Conservation (phyloP, 2,329 filamentous ascomycete species). For the Colletotrichum endophyticum region DNA sequence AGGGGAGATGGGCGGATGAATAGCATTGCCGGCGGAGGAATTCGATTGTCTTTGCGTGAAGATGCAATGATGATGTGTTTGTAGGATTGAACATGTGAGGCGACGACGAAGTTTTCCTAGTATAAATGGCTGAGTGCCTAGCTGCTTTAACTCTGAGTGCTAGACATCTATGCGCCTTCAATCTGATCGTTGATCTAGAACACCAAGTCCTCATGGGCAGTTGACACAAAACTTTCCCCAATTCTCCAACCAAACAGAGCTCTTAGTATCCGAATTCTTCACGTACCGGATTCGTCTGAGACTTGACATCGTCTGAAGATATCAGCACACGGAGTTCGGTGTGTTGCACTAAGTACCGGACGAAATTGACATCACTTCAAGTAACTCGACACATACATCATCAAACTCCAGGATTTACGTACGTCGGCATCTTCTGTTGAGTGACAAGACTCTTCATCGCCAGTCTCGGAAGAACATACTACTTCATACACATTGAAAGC, state of each 20-base stretch:
- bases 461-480: fast-evolving
- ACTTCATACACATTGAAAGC: background rate
- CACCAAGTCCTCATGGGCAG: background rate
- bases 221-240: background rate
- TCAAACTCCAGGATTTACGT: background rate
- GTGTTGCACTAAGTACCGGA: background rate
- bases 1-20: background rate
- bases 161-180: background rate
- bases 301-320: background rate
- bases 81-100: background rate
- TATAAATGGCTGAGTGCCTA: background rate
- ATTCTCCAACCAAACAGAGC: background rate
- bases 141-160: background rate
- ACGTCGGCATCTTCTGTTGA: background rate
- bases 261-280: background rate
- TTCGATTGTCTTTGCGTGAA: background rate
- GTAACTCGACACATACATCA: background rate
- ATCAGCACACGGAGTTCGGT: background rate
- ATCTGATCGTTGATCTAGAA: background rate
- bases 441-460: background rate
- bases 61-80: background rate
- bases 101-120: background rate
- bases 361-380: background rate
- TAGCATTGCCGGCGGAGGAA: background rate
- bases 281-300: background rate